Base-by-base conservation (phyloP, 164 flowering plant species). In the Vitis riparia region DNA sequence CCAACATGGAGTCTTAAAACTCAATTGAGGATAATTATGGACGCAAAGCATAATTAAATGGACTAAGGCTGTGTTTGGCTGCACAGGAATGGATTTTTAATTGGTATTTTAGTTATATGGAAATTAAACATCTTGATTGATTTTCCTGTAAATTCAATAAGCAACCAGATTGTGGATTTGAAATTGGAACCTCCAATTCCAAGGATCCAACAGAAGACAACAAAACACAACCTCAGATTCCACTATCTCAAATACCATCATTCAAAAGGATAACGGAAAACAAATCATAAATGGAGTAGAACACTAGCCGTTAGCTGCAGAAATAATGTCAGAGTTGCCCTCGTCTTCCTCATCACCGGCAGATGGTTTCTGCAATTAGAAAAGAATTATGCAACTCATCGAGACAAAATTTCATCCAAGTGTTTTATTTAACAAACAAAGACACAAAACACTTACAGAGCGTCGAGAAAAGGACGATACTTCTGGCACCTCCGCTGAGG, bases 261-360 rank as follows among this genome's bases (percentile, higher is more conserved):
- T 60, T 16, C 30, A 32, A 47, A 14, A 14, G 37, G 50, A 56
- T 11, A 49, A 37, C 9, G 12, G 7, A 27, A 32, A 1, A 63
- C 3, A 12, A 62, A 49, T 51, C 2, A 17, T 11, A 44, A 9
- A 32, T 37, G 27, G 27, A 4, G 8, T 15, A 13, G 15, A 70
- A 48, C 32, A 75, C 81, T 75, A 51, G 68, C 81, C 76, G 37
- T 10, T 51, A 29, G 50, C 9, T 5, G 62, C 13, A 49, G 69
- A 58, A 49, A 29, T 29, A 19, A 68, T 30, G 55, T 66, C 69
- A 4, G 70, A 72, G 62, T 29, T 23, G 32, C 15, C 53, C 37
- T 14, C 55, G 14, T 55, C 76, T 17, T 30, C 70, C 8, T 71
- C 63, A 16, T 16, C 51, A n/a, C 29, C 71, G 6, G 11, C n/a